Base-by-base conservation (phyloP, 495 filamentous ascomycete species). In the Talaromyces trachyspermus region DNA sequence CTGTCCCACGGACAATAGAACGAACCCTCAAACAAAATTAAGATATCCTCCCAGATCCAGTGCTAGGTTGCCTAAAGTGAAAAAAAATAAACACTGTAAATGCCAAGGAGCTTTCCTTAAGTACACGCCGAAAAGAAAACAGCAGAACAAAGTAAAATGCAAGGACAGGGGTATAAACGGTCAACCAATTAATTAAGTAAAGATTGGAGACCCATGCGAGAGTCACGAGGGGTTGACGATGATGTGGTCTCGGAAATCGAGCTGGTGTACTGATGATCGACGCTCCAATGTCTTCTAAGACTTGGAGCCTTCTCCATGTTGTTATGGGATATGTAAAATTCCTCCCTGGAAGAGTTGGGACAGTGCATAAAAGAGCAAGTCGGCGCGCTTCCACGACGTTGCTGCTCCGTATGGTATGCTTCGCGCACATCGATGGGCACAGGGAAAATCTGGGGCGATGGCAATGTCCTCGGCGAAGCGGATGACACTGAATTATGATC, bases 401-500 rank as follows among this genome's bases (percentile, higher is more conserved):
- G 39, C 22, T 42, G 39, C 20, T 42, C 23, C 2, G 39, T 12
- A 12, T 25, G 27, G 40, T 68, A 70, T 22, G 58, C 61, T 10
- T 57, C 47, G 22, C 64, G 63, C 39, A 56, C 14, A 33, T 68
- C 65, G 26, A 63, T 56, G 0, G 63, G 63, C n/a, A 69, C 48
- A 6, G 69, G 68, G 12, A 70, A 54, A 8, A 69, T 54, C 40
- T 70, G 69, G 12, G 70, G 70, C 3, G 70, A 74, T 4, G 64
- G 56, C 22, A 68, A 29, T 22, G 65, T 72, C 46, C 64, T 58
- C 12, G 79, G 74, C 12, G 75, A 78, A 17, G 74, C 65, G 17
- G 80, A 81, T 53, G 74, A 78, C n/a, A 75, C 68, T 1, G 81
- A 86, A 54, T 80, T 76, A 49, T 72, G 75, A 57, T 88, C 84